A percentile compares a stretch with the other conserved stretches of the same genome.
These are phyloP conservation scores for Trifolium subterraneum DNA, from an alignment of 306 rosid genomes.

Conservation along the genomic window DNA sequence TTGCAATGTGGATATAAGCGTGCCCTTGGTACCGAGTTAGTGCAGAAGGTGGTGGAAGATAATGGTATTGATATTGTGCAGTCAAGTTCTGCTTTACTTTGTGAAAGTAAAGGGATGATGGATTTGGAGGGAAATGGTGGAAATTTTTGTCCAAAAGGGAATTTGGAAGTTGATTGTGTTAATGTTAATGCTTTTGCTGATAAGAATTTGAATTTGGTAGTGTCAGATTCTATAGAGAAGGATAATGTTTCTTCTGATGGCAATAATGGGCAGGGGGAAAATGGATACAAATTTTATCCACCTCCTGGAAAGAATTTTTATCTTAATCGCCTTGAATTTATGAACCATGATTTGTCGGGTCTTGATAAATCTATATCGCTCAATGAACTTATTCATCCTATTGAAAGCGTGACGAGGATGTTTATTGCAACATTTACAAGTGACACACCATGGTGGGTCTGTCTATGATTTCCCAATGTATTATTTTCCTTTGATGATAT, in stretches of 20 bases:
- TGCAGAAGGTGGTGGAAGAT: conserved; percentile 21
- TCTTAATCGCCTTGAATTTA: conserved; percentile 61
- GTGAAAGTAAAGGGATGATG: conserved; percentile 37
- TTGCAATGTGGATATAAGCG: conserved; percentile 5
- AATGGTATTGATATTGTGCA: conserved; percentile 18
- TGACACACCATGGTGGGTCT: conserved; percentile 71
- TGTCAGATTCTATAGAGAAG: conserved; percentile 28
- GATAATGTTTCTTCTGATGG: conserved; percentile 41
- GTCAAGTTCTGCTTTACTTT: conserved; percentile 32
- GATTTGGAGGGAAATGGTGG: conserved; percentile 32
- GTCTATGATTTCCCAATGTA: conserved; percentile 34
- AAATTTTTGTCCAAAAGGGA: conserved; percentile 18
- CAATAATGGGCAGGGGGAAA: conserved; percentile 14
- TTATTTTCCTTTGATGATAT: conserved; percentile 33
- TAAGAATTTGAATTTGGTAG: conserved; percentile 13
- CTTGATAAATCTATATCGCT: conserved; percentile 54
- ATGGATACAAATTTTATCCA: conserved; percentile 16
- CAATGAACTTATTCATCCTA: conserved; percentile 73
- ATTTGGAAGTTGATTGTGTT: conserved; percentile 30
- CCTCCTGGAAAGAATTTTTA: conserved; percentile 76
- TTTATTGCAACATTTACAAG: conserved; percentile 83
- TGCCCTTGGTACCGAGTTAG: conserved; percentile 4
- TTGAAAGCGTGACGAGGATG: conserved; percentile 62
- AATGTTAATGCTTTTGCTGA: conserved; percentile 29
- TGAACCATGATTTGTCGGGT: conserved; percentile 36